These are phyloP conservation scores for Cerrena zonata DNA, from an alignment of 1,284 basidiomycete genomes.

Conservation along the genomic window DNA sequence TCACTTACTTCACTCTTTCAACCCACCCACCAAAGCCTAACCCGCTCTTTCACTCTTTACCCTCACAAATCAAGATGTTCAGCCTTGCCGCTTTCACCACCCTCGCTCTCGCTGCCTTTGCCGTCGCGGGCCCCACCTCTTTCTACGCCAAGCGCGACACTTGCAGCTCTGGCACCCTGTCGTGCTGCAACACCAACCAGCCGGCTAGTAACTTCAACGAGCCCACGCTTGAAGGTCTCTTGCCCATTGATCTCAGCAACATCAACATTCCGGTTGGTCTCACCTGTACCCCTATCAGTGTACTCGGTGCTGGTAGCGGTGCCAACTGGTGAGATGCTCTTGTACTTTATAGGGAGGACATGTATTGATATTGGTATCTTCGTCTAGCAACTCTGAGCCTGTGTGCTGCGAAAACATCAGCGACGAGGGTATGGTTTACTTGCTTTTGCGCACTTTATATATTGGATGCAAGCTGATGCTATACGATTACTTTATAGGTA, in stretches of 20 bases:
- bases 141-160: neutral
- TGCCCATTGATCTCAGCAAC: neutral
- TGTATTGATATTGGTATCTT: no score
- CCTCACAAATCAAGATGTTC: no score
- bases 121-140: neutral
- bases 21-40: no score
- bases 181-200: constrained; percentile 19
- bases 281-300: constrained; percentile 6
- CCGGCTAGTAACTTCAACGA: constrained; percentile 8
- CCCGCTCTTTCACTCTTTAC: no score
- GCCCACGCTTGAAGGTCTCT: neutral
- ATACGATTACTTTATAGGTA: no score
- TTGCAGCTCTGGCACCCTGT: constrained; percentile 16
- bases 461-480: no score
- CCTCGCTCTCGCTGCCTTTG: neutral
- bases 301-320: constrained; percentile 6
- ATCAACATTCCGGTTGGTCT: constrained; percentile 7
- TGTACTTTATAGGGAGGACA: no score
- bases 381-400: no score
- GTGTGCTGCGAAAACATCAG: no score
- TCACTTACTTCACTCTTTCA: no score
- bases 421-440: no score
- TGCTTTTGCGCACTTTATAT: no score
- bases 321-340: constrained; percentile 6
- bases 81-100: neutral